These are phyloP conservation scores for Lophiotrema nucula DNA, from an alignment of 495 filamentous ascomycete genomes.

Conservation along the genomic window DNA sequence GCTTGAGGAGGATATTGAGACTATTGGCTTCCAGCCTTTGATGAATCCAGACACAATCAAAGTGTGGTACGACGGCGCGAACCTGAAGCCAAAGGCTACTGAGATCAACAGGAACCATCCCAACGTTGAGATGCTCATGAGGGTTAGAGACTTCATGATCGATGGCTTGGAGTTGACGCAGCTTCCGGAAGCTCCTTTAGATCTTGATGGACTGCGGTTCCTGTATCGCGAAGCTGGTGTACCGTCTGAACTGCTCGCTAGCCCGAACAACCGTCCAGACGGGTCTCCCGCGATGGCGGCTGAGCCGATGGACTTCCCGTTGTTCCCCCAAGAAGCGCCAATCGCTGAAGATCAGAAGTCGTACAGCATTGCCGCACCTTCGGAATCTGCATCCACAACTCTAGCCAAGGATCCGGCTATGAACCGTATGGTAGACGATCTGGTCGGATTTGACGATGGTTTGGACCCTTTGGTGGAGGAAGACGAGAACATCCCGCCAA, in stretches of 20 bases:
- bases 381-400: conserved; percentile 34
- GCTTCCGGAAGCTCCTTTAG: conserved; percentile 21
- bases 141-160: conserved; percentile 65
- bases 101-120: conserved; percentile 61
- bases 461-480: conserved; percentile 36
- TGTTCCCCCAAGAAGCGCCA: conserved; percentile 17
- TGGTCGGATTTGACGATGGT: conserved; percentile 58
- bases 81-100: conserved; percentile 55
- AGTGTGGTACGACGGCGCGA: conserved; percentile 49
- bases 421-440: conserved; percentile 60
- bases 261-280: conserved; percentile 24
- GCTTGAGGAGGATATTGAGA: conserved; percentile 74
- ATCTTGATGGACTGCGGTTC: conserved; percentile 26
- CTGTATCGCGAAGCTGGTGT: conserved; percentile 31
- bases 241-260: conserved; percentile 31
- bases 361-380: conserved; percentile 30
- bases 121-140: conserved; percentile 68
- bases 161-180: conserved; percentile 52
- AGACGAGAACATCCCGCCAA: conserved; percentile 37
- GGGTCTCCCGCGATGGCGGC: conserved; percentile 37
- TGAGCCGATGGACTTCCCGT: conserved; percentile 21
- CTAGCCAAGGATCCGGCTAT: conserved; percentile 38
- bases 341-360: conserved; percentile 33
- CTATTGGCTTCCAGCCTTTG: conserved; percentile 71
- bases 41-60: conserved; percentile 50